Base-by-base conservation (phyloP, 1,139 yeast genomes). In the Diutina scorzettiae region DNA sequence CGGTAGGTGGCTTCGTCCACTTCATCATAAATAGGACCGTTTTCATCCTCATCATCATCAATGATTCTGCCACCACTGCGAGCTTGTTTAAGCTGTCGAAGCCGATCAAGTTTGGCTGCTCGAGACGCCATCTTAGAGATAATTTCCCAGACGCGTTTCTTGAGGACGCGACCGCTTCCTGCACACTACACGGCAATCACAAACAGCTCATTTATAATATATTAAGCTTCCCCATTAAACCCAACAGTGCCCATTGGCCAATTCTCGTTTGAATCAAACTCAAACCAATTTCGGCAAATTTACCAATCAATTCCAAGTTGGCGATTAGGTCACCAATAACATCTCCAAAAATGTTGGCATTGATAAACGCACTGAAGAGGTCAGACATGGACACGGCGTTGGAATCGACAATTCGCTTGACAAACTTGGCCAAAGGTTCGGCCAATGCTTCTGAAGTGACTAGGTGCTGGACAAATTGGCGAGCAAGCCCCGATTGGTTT, bases 1-100 rank as follows among this genome's bases (percentile, higher is more conserved):
- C 91, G 68, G 60, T 76, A 89, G 27, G 82, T 78, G 36, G 73
- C 79, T 52, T 87, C 95, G 55, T 84, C 95, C 8, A 87, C 81
- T 53, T 84, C 89, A 53, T 89, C 96, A 57, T 87, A 89, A 45
- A 91, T 77, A 27, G 53, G 62, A 40, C 70, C 73, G 19, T 64
- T 70, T 17, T 55, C 58, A 19, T 57, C 60, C 4, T 47, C 53
- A 6, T 48, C 43, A 18, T 53, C 58, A 25, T 54, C 55, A 19
- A 60, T 46, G 42, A 58, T 57, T 36, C 53, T 54, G 14, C 72
- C 73, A 1, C 63, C 53, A 42, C 53, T 53, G 44, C 73, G 59
- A 30, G 73, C 72, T 45, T 63, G 68, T 21, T 21, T 23, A 23
- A 34, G 39, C 23, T 23, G 39, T 41, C 59, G 58, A 44, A 69